phyloP scores from a whole-genome alignment of 1,284 basidiomycete genomes.

The Sphagnurus paluster region DNA sequence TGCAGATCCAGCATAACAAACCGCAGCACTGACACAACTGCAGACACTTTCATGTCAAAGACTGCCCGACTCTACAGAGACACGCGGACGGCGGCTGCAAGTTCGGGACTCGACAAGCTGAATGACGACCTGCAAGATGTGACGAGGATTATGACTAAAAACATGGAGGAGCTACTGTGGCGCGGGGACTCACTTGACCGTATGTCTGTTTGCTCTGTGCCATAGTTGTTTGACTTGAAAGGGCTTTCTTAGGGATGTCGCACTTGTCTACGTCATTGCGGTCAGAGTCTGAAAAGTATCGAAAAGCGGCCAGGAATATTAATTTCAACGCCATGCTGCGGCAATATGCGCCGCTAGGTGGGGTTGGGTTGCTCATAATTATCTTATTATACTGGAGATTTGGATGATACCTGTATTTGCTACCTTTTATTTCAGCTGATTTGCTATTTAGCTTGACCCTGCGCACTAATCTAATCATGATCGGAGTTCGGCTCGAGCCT shows the following conservation, averaged over 20 bases:
- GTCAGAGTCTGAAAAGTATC: slow-evolving; percentile 96
- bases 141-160: slow-evolving; percentile 99
- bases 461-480: slow-evolving; percentile 15
- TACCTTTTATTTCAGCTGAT: slow-evolving; percentile 15
- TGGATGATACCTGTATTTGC: slow-evolving; percentile 30
- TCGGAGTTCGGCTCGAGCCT: background rate
- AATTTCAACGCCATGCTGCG: slow-evolving; percentile 92
- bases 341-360: slow-evolving; percentile 93
- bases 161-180: slow-evolving; percentile 99
- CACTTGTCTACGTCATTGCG: slow-evolving; percentile 96
- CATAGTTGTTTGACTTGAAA: too few species aligned
- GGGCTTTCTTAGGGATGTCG: slow-evolving; percentile 98
- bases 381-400: slow-evolving; percentile 94
- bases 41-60: slow-evolving; percentile 98
- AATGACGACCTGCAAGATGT: slow-evolving; percentile 98
- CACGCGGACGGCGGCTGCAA: slow-evolving; percentile 82
- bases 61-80: slow-evolving; percentile 95
- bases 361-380: slow-evolving; percentile 77
- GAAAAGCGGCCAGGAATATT: slow-evolving; percentile 93
- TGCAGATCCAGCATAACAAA: background rate
- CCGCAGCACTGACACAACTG: slow-evolving; percentile 10
- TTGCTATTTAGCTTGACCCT: slow-evolving; percentile 12
- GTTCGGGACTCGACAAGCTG: slow-evolving; percentile 79
- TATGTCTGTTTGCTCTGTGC: too few species aligned
- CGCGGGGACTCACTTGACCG: slow-evolving; percentile 95